Percentiles rank a stretch among this genome's conserved stretches.
Conservation (phyloP, 768 basidiomycete species). For the Mycena chlorophos region DNA sequence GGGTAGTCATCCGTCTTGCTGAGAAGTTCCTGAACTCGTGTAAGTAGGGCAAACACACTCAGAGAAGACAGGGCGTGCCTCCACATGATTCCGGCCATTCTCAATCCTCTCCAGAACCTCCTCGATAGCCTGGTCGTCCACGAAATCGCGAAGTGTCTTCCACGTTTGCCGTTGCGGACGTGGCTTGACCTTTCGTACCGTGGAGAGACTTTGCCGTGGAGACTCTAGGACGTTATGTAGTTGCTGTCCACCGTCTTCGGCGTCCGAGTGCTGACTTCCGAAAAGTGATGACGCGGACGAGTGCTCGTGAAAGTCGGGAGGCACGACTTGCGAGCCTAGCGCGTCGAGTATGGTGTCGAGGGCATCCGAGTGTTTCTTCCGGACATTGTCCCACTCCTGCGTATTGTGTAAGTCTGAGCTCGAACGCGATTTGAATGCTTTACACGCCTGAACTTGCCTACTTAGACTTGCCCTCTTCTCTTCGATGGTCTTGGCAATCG, state of each 20-base stretch:
- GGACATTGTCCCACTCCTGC: constrained; percentile 71
- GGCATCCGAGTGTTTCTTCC: constrained; percentile 58
- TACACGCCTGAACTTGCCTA: constrained; percentile 60
- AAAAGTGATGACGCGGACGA: constrained; percentile 75
- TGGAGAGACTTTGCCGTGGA: constrained; percentile 43
- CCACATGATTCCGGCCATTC: constrained; percentile 62
- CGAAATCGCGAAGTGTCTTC: constrained; percentile 85
- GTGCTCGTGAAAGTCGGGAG: constrained; percentile 72
- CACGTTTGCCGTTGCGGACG: constrained; percentile 55
- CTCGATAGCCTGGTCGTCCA: constrained; percentile 80
- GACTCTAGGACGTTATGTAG: constrained; percentile 24
- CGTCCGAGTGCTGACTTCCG: constrained; percentile 67
- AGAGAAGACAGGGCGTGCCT: constrained; percentile 45
- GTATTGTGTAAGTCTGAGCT: not conserved
- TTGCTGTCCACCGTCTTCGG: constrained; percentile 23
- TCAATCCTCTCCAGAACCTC: constrained; percentile 75
- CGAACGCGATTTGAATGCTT: not conserved
- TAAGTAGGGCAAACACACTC: not conserved
- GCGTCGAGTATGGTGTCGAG: constrained; percentile 73
- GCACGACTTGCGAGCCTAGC: constrained; percentile 70
- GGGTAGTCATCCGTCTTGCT: constrained; percentile 67
- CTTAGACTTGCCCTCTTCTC: constrained; percentile 63
- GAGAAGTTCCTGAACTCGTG: constrained; percentile 54
- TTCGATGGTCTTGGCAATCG: constrained; percentile 73
- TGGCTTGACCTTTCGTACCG: constrained; percentile 36